A percentile compares a stretch with the other conserved stretches of the same genome.
Evolutionary conservation across 805 yeast species (phyloP).

Genomic region (Candida odintsovae): DNA sequence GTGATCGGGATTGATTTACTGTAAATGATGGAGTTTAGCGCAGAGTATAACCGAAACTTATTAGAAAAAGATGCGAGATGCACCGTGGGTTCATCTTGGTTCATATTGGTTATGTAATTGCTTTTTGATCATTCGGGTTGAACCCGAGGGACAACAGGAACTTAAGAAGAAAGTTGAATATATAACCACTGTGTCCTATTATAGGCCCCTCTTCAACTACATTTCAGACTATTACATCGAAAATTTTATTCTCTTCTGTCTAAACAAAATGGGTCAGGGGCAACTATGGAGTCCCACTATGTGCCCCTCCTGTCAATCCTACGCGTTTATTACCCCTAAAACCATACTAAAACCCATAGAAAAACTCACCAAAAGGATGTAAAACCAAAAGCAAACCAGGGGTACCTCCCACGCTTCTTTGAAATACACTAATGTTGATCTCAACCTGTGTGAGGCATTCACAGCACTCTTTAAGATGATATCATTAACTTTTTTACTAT

Average conservation of each 20-base stretch:
- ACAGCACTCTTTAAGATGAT: too few relatives aligned
- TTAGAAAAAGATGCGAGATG: too few relatives aligned
- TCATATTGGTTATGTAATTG: background rate
- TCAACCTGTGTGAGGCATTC: too few relatives aligned
- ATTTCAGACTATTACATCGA: too few relatives aligned
- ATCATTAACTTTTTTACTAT: background rate
- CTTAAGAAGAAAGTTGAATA: background rate
- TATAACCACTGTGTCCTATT: background rate
- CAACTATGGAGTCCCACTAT: background rate
- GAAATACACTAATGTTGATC: too few relatives aligned
- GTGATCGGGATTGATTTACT: background rate
- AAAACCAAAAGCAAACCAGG: background rate
- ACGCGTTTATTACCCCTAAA: too few relatives aligned
- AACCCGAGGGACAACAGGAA: background rate
- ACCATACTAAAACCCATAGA: background rate
- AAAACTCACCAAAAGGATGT: background rate
- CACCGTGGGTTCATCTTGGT: too few relatives aligned
- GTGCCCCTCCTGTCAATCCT: background rate
- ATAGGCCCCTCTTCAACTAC: too few relatives aligned
- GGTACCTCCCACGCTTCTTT: too few relatives aligned
- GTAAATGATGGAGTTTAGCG: background rate
- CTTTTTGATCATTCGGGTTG: background rate
- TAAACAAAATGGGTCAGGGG: too few relatives aligned
- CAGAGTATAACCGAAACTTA: too few relatives aligned
- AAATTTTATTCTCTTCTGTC: too few relatives aligned